Evolutionary conservation across 805 yeast species (phyloP), one percentile per base, ranked within the genome.

Genomic region (Nakazawaea populi): DNA sequence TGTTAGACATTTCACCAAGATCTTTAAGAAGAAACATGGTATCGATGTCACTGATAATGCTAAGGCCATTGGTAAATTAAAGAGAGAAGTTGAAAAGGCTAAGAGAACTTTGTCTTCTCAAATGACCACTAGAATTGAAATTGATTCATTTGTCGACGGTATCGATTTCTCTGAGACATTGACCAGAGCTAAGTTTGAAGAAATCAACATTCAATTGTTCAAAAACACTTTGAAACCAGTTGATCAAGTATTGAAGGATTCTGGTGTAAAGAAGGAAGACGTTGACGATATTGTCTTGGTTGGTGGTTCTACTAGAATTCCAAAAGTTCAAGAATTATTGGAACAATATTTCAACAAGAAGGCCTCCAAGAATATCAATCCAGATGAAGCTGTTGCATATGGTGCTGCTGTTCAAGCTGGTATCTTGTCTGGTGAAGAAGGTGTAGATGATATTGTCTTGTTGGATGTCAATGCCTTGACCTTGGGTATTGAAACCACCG

Each of bases 361-460:
- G 74, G 92, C 96, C 58, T 89, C 96, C 60, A 92, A 91, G 82
- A 92, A 96, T 64, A 92, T 92, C 66, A 92, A 92, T 79, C 98
- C 99, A 57, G 99, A 92, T 76, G 99, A 92, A 79, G 99, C 99
- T 69, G 98, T 92, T 66, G 99, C 98, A 42, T 92, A 85, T 64
- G 99, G 99, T 82, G 98, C 98, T 55, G 97, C 99, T 57, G 97
- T 92, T 57, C 99, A 92, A 78, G 98, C 96, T 52, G 98, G 98
- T 77, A 95, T 92, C 61, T 77, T 92, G 58, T 83, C 96, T 51
- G 98, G 98, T 72, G 97, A 91, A 73, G 90, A 86, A 64, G 94
- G 95, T 70, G 94, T 84, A 56, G 95, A 87, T 63, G 94, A 87
- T 67, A 84, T 87, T 62, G 92, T 92, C 57, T 77, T 90, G 65